These are phyloP conservation scores for Ophiostoma sp. DNA, from an alignment of 2,329 filamentous ascomycete species.

Conservation along the genomic window DNA sequence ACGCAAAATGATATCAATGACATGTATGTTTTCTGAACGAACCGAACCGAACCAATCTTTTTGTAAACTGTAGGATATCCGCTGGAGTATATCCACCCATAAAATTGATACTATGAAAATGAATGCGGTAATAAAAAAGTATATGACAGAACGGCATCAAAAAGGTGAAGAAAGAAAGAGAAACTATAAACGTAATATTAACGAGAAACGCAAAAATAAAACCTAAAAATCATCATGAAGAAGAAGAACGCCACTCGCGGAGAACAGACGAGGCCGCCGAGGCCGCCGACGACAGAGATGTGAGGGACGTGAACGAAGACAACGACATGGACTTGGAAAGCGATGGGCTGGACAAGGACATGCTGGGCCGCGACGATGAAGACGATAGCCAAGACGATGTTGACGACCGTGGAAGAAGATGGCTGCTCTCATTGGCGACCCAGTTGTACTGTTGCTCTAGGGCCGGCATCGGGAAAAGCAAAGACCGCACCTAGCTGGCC, in stretches of 20 bases:
- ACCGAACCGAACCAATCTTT: neutral
- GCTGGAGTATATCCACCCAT: neutral
- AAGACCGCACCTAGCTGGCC: constrained; percentile 45
- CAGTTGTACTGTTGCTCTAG: neutral
- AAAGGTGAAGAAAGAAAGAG: neutral
- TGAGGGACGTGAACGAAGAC: neutral
- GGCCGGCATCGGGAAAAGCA: neutral
- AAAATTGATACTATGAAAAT: neutral
- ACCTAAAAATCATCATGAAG: neutral
- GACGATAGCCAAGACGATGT: neutral
- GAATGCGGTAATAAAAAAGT: neutral
- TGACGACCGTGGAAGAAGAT: neutral
- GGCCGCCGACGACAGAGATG: neutral
- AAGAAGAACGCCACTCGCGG: constrained; percentile 9
- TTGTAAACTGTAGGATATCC: neutral
- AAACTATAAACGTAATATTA: neutral
- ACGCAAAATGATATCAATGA: constrained; percentile 27
- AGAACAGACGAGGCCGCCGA: constrained; percentile 13
- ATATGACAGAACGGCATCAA: neutral
- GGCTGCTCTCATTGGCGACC: neutral
- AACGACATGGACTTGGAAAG: neutral
- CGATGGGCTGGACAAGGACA: neutral
- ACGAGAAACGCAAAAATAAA: neutral
- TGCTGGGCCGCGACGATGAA: neutral
- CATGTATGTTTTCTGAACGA: neutral